A percentile compares a stretch with the other conserved stretches of the same genome.
phyloP scores from a whole-genome alignment of 148 eudicot genomes.

The Bassia scoparia region DNA sequence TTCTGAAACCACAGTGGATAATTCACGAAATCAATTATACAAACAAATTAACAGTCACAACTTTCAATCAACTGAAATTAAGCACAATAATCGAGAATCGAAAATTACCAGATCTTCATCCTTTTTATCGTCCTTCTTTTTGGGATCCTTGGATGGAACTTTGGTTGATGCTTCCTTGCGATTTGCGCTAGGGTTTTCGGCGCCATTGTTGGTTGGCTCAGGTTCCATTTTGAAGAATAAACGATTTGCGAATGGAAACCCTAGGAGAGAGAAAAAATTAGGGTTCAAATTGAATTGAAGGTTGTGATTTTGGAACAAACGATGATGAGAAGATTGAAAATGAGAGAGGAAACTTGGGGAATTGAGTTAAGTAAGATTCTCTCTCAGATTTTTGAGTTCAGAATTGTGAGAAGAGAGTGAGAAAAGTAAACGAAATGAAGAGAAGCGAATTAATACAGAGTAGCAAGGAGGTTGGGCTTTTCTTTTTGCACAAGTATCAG shows the following conservation, averaged over 20 bases:
- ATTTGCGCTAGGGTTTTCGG: conserved; percentile 7
- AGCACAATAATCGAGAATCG: background rate
- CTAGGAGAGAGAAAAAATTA: conserved; percentile 10
- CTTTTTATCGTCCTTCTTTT: conserved; percentile 75
- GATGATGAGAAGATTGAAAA: background rate
- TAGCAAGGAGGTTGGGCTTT: too few relatives aligned
- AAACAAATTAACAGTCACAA: too few relatives aligned
- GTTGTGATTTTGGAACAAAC: too few relatives aligned
- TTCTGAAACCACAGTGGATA: too few relatives aligned
- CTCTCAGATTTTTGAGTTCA: background rate
- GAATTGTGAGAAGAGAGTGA: background rate
- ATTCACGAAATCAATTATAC: too few relatives aligned
- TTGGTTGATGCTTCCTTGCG: conserved; percentile 33
- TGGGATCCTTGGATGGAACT: conserved; percentile 41
- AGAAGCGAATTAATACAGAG: too few relatives aligned
- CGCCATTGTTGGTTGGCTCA: conserved; percentile 30
- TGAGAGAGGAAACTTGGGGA: background rate
- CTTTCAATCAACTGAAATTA: background rate
- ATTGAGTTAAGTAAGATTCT: background rate
- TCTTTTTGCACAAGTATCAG: too few relatives aligned
- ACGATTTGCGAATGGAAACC: background rate
- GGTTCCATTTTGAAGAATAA: conserved; percentile 30
- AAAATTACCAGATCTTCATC: conserved; percentile 66
- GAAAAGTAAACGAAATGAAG: too few relatives aligned
- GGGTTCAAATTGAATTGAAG: background rate